Base-by-base conservation (phyloP, 1,284 basidiomycete species). In the Cryptococcus sp. region DNA sequence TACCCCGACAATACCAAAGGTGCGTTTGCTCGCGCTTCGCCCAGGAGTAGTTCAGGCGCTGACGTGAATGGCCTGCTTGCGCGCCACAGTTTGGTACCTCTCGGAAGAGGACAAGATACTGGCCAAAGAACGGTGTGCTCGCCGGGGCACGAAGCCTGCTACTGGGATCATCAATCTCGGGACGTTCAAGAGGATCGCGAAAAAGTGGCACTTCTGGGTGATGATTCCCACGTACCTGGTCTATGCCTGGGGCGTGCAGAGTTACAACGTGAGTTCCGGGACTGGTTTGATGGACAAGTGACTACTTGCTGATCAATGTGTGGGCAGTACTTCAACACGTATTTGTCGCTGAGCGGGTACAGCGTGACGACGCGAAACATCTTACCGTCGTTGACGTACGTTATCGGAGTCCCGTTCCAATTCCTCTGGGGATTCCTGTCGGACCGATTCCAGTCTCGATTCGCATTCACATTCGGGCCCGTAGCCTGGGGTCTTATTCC, bases 1-100 rank as follows among this genome's bases (percentile, higher is more conserved):
- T 47, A 40, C 16, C 54, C 58, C 10, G 23, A n/a, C 11, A 56
- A 51, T 38, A 51, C 54, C 26, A 40, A 29, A 41, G 50, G 50
- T 34, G 41, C 41, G 41, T 44, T n/a, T 10, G 8, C 8, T 34
- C 29, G 29, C 29, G 29, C 29, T 34, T 34, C 13, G 41, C 22
- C 41, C 41, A 19, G 11, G 5, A n/a, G 22, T 22, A n/a, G 2
- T 44, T 16, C 11, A 44, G 13, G 41, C 4, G 41, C n/a, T 23
- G 19, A 47, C 5, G 46, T n/a, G 5, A 20, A 47, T 1, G 3
- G n/a, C 1, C 20, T 46, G 29, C 29, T 34, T 13, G 8, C 8
- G 8, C 8, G 29, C 13, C 2, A 15, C 3, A 54, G 44, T 46
- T n/a, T 55, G 26, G 29, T 55, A 55, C 37, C 38, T 55, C 17